phyloP scores from a whole-genome alignment of 352 stramenopile genomes.

The Pythium apleroticum region DNA sequence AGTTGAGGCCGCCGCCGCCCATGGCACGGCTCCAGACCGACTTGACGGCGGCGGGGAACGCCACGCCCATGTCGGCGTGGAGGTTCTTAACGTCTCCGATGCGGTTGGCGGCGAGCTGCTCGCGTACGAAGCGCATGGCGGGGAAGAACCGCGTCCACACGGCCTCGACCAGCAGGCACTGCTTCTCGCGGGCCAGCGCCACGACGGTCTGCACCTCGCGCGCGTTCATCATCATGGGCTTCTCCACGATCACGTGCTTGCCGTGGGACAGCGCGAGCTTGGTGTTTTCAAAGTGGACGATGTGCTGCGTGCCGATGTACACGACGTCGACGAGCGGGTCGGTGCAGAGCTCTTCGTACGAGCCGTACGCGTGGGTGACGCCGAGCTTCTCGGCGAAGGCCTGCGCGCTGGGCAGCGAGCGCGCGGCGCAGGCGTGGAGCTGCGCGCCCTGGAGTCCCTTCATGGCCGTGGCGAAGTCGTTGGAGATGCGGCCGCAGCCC shows the following conservation, averaged over 20 bases:
- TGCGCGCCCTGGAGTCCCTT: slow-evolving; percentile 21
- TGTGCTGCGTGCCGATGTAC: slow-evolving; percentile 92
- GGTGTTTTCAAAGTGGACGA: slow-evolving; percentile 76
- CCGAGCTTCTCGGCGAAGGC: slow-evolving; percentile 34
- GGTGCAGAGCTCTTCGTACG: slow-evolving; percentile 80
- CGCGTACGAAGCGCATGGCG: slow-evolving; percentile 53
- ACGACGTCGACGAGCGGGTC: slow-evolving; percentile 87
- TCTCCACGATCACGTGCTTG: slow-evolving; percentile 94
- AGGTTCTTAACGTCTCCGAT: slow-evolving; percentile 76
- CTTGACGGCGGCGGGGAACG: slow-evolving; percentile 38
- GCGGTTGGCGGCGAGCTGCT: slow-evolving; percentile 43
- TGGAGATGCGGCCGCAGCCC: slow-evolving; percentile 62
- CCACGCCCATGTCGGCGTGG: slow-evolving; percentile 69
- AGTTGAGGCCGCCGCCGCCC: slow-evolving; percentile 69
- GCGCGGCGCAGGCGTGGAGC: slow-evolving; percentile 51
- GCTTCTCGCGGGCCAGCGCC: slow-evolving; percentile 50
- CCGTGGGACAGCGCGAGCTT: slow-evolving; percentile 70
- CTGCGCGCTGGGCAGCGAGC: slow-evolving; percentile 44
- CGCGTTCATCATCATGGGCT: slow-evolving; percentile 91
- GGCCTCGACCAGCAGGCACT: slow-evolving; percentile 79
- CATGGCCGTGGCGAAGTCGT: slow-evolving; percentile 55
- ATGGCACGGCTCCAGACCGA: slow-evolving; percentile 65
- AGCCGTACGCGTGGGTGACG: slow-evolving; percentile 65
- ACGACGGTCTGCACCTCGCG: slow-evolving; percentile 69
- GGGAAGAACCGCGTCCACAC: slow-evolving; percentile 89